These are phyloP conservation scores for Aspergillus panamensis DNA, from an alignment of 495 filamentous ascomycete species.

Conservation along the genomic window DNA sequence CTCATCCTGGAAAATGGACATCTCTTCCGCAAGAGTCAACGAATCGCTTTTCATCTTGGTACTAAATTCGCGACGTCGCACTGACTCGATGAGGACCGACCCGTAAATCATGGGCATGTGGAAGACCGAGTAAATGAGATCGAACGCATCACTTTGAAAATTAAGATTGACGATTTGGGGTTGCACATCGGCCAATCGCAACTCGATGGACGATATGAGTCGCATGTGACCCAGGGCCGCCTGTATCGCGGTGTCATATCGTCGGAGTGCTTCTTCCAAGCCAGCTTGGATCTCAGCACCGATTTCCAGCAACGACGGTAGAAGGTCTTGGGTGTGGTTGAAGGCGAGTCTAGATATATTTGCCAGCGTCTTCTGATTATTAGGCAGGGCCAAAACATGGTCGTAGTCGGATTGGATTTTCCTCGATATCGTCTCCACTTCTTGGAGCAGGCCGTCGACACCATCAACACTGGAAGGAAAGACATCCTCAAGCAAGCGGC, in stretches of 20 bases:
- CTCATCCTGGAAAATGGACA: slow-evolving; percentile 85
- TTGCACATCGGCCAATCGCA: slow-evolving; percentile 64
- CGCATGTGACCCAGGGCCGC: slow-evolving; percentile 70
- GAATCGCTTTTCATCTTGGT: slow-evolving; percentile 86
- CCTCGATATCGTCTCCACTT: slow-evolving; percentile 77
- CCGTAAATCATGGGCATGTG: slow-evolving; percentile 86
- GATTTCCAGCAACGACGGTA: slow-evolving; percentile 74
- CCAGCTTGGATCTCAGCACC: slow-evolving; percentile 72
- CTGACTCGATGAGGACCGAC: slow-evolving; percentile 77
- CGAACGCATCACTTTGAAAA: slow-evolving; percentile 67
- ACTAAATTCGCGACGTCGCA: slow-evolving; percentile 83
- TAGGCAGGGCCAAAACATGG: slow-evolving; percentile 64
- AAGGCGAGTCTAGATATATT: slow-evolving; percentile 84
- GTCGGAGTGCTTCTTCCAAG: slow-evolving; percentile 61
- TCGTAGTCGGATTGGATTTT: slow-evolving; percentile 89
- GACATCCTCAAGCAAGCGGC: slow-evolving; percentile 45
- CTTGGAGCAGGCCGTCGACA: slow-evolving; percentile 62
- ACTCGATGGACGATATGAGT: slow-evolving; percentile 72
- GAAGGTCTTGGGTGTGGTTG: slow-evolving; percentile 76
- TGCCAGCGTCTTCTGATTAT: slow-evolving; percentile 65
- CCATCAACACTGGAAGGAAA: slow-evolving; percentile 36
- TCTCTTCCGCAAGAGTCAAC: slow-evolving; percentile 80
- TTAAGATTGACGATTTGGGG: slow-evolving; percentile 66
- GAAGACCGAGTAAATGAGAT: slow-evolving; percentile 69
- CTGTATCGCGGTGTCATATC: slow-evolving; percentile 56